Evolutionary conservation across 2,329 filamentous ascomycete genomes (phyloP).

Genomic region (Fusarium abutilonis): DNA sequence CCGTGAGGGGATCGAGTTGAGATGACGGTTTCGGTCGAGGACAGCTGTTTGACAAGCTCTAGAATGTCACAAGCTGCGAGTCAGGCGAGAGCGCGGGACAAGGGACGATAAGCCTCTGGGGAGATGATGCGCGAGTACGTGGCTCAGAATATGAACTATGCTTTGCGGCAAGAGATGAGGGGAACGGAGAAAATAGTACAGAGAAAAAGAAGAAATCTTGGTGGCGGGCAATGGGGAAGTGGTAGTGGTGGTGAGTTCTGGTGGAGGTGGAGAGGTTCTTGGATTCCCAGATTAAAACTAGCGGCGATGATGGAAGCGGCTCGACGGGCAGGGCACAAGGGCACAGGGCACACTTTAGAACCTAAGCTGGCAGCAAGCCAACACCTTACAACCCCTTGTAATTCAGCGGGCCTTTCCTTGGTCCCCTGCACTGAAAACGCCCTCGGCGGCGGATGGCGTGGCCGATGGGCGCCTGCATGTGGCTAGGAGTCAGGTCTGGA

Average conservation of each 20-base stretch:
- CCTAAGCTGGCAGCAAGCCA: conserved; percentile 10
- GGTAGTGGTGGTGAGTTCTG: conserved; percentile 41
- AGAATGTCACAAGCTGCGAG: conserved; percentile 38
- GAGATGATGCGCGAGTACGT: conserved; percentile 8
- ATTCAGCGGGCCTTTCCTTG: conserved; percentile 19
- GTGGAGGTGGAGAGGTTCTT: conserved; percentile 40
- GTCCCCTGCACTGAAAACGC: conserved; percentile 30
- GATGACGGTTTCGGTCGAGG: conserved; percentile 35
- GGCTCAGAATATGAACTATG: conserved; percentile 17
- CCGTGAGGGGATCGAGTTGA: conserved; percentile 20
- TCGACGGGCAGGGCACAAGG: conserved; percentile 2
- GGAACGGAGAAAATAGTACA: conserved; percentile 19
- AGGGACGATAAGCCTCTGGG: conserved; percentile 31
- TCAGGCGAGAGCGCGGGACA: conserved; percentile 22
- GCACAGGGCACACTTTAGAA: conserved; percentile 20
- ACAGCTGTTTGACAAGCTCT: conserved; percentile 45
- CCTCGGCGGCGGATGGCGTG: conserved; percentile 33
- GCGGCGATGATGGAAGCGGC: conserved; percentile 44
- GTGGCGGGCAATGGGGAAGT: conserved; percentile 37
- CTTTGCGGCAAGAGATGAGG: conserved; percentile 24
- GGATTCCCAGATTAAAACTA: conserved; percentile 37
- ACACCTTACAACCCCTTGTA: conserved; percentile 20
- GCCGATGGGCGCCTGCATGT: conserved; percentile 31
- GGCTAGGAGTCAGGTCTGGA: conserved; percentile 14
- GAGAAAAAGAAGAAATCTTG: conserved; percentile 40